Percentiles rank a stretch among this genome's conserved stretches.
Evolutionary conservation across 169 alveolate genomes (phyloP).

Genomic region (Babesia ovis): DNA sequence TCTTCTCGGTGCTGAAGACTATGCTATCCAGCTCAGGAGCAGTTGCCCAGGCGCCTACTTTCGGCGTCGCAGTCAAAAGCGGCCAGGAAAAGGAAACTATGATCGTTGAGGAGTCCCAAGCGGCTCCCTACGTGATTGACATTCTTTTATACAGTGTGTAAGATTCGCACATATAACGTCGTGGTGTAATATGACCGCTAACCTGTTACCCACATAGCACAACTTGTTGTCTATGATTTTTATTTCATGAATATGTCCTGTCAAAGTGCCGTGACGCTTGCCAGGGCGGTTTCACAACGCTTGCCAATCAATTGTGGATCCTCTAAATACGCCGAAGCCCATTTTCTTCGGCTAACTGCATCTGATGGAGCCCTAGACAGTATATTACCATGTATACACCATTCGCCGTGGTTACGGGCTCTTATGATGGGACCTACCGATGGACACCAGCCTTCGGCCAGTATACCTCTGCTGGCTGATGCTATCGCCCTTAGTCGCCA

Average conservation of each 20-base stretch:
- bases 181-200: background rate
- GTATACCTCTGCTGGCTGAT: no score
- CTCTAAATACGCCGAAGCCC: background rate
- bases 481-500: no score
- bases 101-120: slow-evolving; percentile 42
- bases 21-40: background rate
- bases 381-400: no score
- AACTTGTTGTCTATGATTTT: no score
- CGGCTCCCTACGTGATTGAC: slow-evolving; percentile 60
- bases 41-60: background rate
- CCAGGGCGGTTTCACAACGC: background rate
- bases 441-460: no score
- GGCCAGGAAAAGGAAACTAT: background rate
- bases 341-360: background rate
- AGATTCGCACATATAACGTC: background rate
- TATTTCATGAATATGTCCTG: background rate
- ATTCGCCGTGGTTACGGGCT: no score
- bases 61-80: background rate
- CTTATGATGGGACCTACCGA: no score
- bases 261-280: background rate
- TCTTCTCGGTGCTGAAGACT: slow-evolving; percentile 29
- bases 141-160: slow-evolving; percentile 45
- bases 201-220: no score
- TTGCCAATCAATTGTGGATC: background rate
- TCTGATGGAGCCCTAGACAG: background rate